Evolutionary conservation across 2,329 filamentous ascomycete species (phyloP), one percentile per base, ranked within the genome.

Genomic region (Chrysosporium queenslandicum): DNA sequence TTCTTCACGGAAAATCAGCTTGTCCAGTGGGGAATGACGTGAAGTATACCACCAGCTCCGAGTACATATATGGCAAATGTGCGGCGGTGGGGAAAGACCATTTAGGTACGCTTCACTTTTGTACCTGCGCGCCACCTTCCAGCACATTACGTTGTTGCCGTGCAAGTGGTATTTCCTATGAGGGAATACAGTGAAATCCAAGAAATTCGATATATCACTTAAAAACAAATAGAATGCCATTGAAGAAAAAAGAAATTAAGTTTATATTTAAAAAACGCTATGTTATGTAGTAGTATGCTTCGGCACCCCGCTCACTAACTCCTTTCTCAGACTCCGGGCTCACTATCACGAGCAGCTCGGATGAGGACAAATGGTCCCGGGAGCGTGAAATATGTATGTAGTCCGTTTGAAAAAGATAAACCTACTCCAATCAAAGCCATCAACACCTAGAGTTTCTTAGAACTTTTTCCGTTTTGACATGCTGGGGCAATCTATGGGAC

Each of bases 251-350:
- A 27, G 27, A 51, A 51, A 43, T 43, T 43, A 51, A n/a, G 23
- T 43, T 42, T 34, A 37, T 32, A 45, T 45, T 52, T 12, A 27
- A 37, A 12, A 37, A 45, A 45, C 39, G 40, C 49, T 45, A 52
- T 45, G 40, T 11, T 45, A 34, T 52, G 37, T 43, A 48, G 37
- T 43, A 48, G 32, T 37, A 43, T 41, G 40, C 14, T 27, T 27
- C 12, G 21, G 6, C 23, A n/a, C 12, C 7, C 21, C 12, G 25
- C 4, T n/a, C n/a, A 11, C 4, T 27, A 23, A 50, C 36, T 21
- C 37, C 37, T 4, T 2, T 32, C 23, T 32, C 36, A 50, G 42
- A 50, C 47, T 42, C 47, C 37, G 14, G n/a, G 25, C 34, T 30
- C 23, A 21, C 21, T 49, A 40, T 27, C 32, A 12, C 9, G n/a